These are phyloP conservation scores for Bremia lactucae DNA, from an alignment of 352 stramenopile species.

Conservation along the genomic window DNA sequence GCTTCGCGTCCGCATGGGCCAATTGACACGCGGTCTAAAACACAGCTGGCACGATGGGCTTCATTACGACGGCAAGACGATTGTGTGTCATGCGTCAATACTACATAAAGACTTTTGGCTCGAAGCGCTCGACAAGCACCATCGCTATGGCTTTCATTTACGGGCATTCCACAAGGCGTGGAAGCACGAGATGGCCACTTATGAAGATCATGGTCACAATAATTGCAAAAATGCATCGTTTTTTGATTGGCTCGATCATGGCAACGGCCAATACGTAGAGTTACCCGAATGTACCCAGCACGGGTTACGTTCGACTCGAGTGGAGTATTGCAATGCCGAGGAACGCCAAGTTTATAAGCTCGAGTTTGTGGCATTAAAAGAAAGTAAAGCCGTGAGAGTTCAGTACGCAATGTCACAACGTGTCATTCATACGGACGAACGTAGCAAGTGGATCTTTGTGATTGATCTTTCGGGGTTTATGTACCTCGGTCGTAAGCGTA, in stretches of 20 bases:
- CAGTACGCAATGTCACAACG: slow-evolving; percentile 25
- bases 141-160: slow-evolving; percentile 64
- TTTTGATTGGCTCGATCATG: slow-evolving; percentile 65
- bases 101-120: slow-evolving; percentile 72
- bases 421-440: slow-evolving; percentile 42
- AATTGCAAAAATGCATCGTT: slow-evolving; percentile 27
- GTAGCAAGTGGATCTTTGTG: slow-evolving; percentile 78
- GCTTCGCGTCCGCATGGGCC: slow-evolving; percentile 19
- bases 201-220: too few relatives aligned
- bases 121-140: slow-evolving; percentile 54
- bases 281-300: slow-evolving; percentile 45
- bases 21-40: slow-evolving; percentile 24
- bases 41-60: slow-evolving; percentile 4
- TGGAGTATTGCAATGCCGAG: slow-evolving; percentile 40
- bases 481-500: slow-evolving; percentile 61
- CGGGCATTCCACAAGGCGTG: slow-evolving; percentile 54
- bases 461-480: slow-evolving; percentile 29
- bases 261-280: slow-evolving; percentile 28
- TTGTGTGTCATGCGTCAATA: slow-evolving; percentile 21
- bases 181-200: slow-evolving; percentile 36
- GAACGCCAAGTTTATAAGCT: slow-evolving; percentile 38
- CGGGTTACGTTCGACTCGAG: slow-evolving; percentile 28
- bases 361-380: slow-evolving; percentile 16
- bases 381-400: slow-evolving; percentile 5
- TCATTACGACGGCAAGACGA: not conserved